Evolutionary conservation across 2,329 filamentous ascomycete species (phyloP), one percentile per base, ranked within the genome.

Genomic region (Neocatenulostroma microsporum): DNA sequence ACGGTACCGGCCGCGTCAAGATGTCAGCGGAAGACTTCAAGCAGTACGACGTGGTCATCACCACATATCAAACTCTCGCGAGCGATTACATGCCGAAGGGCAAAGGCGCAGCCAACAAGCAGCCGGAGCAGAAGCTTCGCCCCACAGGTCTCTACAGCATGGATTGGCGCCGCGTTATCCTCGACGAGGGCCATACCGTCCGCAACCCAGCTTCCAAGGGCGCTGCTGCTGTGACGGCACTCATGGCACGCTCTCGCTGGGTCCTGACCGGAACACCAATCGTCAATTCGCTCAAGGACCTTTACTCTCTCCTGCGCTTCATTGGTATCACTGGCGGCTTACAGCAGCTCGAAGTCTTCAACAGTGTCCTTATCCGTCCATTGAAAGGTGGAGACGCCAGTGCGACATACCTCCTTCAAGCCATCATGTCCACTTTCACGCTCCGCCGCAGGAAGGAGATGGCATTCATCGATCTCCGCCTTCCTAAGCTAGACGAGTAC

Each of bases 361-460:
- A 41, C 19, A 30, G 32, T 20, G 17, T 79, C 21, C 71, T 91
- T 42, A 78, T 80, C 25, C 74, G 83, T 20, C 82, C 82, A 3
- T 68, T 93, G 7, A 72, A 71, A 35, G 53, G 58, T 5, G 76
- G 75, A 1, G 70, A 78, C 12, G 64, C 69, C 21, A 80, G 78
- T 10, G 55, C 55, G 2, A 78, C 77, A 31, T 60, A 71, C 9
- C 64, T 89, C 3, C 69, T 93, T 3, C 82, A 89, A 53, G 72
- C 77, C 4, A 69, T 94, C 29, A 88, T 94, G 77, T 70, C 72
- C n/a, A 78, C 82, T 13, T 73, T 94, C 30, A 91, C 84, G 50
- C 68, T 94, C 15, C 76, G 87, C 24, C 76, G 87, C 24, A 82
- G 79, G 59, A 94, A 94, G 57, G 80, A 89, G 38, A 94, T 94